Conservation (phyloP, 306 rosid species). For the apple (Malus domestica) region ASM211411v1 NC_041790.1:18249001-18249500, state of each 20-base stretch:
- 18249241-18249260: background rate
- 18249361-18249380: background rate
- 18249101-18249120: slow-evolving; percentile 17
- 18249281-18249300: background rate
- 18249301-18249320: background rate
- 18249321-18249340: background rate
- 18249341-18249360: background rate
- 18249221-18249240: background rate
- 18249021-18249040: background rate
- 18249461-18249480: no score
- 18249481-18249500: no score
- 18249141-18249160: no score
- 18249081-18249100: slow-evolving; percentile 12
- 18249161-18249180: background rate
- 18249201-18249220: background rate
- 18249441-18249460: background rate
- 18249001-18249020: slow-evolving; percentile 10
- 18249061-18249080: slow-evolving; percentile 37
- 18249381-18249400: background rate
- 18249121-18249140: slow-evolving; percentile 4
- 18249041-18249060: slow-evolving; percentile 32
- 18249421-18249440: background rate
- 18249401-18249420: background rate
- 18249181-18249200: background rate
- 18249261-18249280: background rate